A percentile compares a stretch with the other conserved stretches of the same genome.
Evolutionary conservation across 2,329 filamentous ascomycete species (phyloP).

Genomic region (Reticulascus tulasneorum): DNA sequence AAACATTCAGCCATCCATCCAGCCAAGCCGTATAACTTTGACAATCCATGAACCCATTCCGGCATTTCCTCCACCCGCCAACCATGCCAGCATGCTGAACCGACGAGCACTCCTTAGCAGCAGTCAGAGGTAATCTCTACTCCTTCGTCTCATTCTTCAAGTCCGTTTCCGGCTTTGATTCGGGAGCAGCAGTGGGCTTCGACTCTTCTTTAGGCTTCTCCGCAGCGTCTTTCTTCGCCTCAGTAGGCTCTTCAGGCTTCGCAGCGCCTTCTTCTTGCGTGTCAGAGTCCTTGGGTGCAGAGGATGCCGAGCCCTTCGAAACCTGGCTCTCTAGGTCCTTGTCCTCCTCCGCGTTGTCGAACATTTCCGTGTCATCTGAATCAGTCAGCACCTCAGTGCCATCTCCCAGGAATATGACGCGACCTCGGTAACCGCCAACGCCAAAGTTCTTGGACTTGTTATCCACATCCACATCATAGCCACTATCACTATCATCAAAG

Average conservation of each 20-base stretch:
- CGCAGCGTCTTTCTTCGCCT: conserved; percentile 11
- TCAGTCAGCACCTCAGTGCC: conserved; percentile 89
- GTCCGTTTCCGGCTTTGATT: conserved; percentile 7
- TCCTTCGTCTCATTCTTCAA: conserved; percentile 11
- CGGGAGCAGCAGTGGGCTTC: conserved; percentile 7
- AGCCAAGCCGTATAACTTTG: conserved; percentile 13
- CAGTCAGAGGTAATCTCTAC: conserved; percentile 8
- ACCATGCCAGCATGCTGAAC: conserved; percentile 9
- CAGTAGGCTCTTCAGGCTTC: conserved; percentile 16
- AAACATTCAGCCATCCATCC: conserved; percentile 16
- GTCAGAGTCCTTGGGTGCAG: conserved; percentile 10
- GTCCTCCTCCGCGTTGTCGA: conserved; percentile 81
- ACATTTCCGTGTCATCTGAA: conserved; percentile 88
- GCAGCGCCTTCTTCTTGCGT: conserved; percentile 21
- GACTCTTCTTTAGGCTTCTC: conserved; percentile 12
- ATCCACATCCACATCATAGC: conserved; percentile 72
- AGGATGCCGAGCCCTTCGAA: conserved; percentile 51
- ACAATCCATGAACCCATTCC: no score
- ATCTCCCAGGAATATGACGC: conserved; percentile 92
- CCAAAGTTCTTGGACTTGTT: conserved; percentile 60
- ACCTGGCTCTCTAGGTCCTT: conserved; percentile 84
- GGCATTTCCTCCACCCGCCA: no score
- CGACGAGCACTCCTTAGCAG: conserved; percentile 2
- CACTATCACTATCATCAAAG: conserved; percentile 74
- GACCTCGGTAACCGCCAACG: conserved; percentile 68